phyloP scores from a whole-genome alignment of 495 filamentous ascomycete genomes.

The Aspergillus sclerotioniger region DNA sequence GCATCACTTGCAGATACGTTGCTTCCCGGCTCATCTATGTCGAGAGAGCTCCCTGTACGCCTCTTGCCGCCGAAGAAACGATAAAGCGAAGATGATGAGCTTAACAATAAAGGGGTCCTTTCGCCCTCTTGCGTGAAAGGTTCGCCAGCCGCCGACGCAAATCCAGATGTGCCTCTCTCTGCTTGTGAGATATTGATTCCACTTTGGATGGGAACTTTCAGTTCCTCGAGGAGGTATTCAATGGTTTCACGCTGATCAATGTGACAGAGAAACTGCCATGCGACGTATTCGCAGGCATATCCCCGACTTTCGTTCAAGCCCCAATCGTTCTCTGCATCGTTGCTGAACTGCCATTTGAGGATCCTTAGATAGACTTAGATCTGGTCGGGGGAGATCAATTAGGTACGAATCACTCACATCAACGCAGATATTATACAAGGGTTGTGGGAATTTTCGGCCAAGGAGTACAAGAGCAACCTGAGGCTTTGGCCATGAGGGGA shows the following conservation, averaged over 20 bases:
- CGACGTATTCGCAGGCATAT: conserved; percentile 85
- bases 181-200: conserved; percentile 21
- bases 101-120: conserved; percentile 30
- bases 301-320: conserved; percentile 74
- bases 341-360: conserved; percentile 73
- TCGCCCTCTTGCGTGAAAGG: conserved; percentile 17
- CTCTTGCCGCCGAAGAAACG: conserved; percentile 22
- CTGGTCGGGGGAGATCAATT: background rate
- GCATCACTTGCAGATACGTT: conserved; percentile 13
- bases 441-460: conserved; percentile 66
- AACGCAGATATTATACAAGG: conserved; percentile 73
- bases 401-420: conserved; percentile 53
- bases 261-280: conserved; percentile 81
- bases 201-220: conserved; percentile 37
- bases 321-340: conserved; percentile 60
- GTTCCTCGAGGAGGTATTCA: conserved; percentile 79
- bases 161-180: conserved; percentile 26
- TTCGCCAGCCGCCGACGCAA: conserved; percentile 11
- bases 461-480: conserved; percentile 60
- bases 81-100: conserved; percentile 29
- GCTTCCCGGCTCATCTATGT: conserved; percentile 8
- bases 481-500: conserved; percentile 63
- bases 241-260: conserved; percentile 78
- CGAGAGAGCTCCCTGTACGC: conserved; percentile 12
- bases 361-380: conserved; percentile 48